These are phyloP conservation scores for Thalia dealbata DNA, from an alignment of 176 grass and related monocot genomes.

Conservation along the genomic window DNA sequence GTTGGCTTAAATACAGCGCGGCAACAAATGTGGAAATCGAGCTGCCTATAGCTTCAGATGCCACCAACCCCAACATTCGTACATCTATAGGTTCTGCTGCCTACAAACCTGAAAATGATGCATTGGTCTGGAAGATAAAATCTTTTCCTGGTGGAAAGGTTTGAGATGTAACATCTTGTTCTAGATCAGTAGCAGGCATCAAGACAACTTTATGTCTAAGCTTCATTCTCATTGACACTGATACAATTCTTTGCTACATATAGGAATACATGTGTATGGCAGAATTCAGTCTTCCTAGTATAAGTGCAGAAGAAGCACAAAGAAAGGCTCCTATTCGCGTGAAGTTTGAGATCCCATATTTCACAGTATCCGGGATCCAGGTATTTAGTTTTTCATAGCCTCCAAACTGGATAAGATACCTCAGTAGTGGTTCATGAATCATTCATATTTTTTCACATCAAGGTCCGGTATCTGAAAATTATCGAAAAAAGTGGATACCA, in stretches of 20 bases:
- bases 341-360: conserved; percentile 99
- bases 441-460: background rate
- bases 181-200: background rate
- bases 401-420: background rate
- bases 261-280: conserved; percentile 99
- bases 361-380: conserved; percentile 93
- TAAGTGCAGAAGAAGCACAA: conserved; percentile 84
- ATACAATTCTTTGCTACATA: background rate
- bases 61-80: conserved; percentile 86
- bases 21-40: conserved; percentile 99
- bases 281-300: conserved; percentile 97
- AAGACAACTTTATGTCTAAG: background rate
- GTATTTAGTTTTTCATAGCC: conserved; percentile 23
- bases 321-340: conserved; percentile 92
- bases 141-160: conserved; percentile 98
- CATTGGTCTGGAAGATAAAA: conserved; percentile 98
- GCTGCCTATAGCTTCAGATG: conserved; percentile 79
- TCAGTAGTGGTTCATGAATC: background rate
- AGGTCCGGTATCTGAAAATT: conserved; percentile 95
- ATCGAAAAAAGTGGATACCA: conserved; percentile 97
- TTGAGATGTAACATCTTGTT: conserved; percentile 4
- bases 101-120: conserved; percentile 91
- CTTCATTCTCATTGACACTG: background rate
- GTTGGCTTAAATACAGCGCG: conserved; percentile 41
- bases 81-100: conserved; percentile 95